These are phyloP conservation scores for Populus simonii DNA, from an alignment of 345 rosid genomes.

Conservation along the genomic window DNA sequence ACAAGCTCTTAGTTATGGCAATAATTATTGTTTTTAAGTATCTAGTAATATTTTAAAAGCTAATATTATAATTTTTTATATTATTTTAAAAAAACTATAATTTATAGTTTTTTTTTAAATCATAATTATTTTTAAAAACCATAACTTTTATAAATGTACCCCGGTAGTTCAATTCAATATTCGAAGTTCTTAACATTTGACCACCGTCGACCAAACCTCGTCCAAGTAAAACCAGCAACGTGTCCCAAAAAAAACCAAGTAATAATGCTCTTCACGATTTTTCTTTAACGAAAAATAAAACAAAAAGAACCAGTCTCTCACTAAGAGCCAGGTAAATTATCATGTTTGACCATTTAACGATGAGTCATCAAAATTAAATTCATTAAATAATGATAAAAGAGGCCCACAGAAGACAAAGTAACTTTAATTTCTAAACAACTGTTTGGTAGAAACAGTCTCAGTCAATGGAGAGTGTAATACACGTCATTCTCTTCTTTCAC, in stretches of 20 bases:
- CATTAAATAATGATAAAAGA: background rate
- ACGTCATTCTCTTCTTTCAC: background rate
- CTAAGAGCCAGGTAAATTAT: conserved; percentile 7
- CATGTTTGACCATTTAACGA: conserved; percentile 12
- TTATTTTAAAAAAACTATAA: too few relatives aligned
- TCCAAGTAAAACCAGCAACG: background rate
- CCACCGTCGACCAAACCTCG: background rate
- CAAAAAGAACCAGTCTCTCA: conserved; percentile 6
- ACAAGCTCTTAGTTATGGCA: too few relatives aligned
- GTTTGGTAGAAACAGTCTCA: background rate
- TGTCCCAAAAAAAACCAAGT: background rate
- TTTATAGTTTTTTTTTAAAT: too few relatives aligned
- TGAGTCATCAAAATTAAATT: background rate
- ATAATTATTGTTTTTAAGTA: too few relatives aligned
- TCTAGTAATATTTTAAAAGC: too few relatives aligned
- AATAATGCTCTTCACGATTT: background rate
- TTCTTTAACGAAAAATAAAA: background rate
- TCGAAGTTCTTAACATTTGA: too few relatives aligned
- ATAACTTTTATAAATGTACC: too few relatives aligned
- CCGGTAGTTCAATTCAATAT: too few relatives aligned
- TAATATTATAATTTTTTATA: too few relatives aligned
- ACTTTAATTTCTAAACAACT: background rate
- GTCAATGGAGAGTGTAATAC: background rate
- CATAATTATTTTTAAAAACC: too few relatives aligned
- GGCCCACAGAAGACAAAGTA: background rate